Percentiles rank a stretch among this genome's conserved stretches.
Conservation (phyloP, 345 rosid genomes). For the Lumnitzera racemosa region DNA sequence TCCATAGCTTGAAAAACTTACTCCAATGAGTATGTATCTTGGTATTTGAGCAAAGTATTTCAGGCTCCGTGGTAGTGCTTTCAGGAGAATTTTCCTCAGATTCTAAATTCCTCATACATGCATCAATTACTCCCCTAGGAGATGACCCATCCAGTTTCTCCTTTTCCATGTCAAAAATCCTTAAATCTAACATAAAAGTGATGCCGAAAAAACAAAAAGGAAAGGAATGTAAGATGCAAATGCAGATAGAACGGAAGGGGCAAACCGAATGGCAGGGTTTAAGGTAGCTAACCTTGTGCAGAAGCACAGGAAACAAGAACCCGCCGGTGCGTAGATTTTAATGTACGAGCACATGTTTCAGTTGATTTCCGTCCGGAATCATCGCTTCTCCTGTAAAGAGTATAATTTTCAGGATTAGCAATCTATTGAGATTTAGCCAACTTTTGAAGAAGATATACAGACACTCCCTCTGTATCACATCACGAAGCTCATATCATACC, state of each 20-base stretch:
- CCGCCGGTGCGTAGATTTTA: slow-evolving; percentile 23
- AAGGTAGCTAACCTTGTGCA: slow-evolving; percentile 37
- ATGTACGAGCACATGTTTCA: slow-evolving; percentile 16
- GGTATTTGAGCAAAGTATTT: slow-evolving; percentile 16
- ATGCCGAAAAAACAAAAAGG: slow-evolving; percentile 5
- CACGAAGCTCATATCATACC: too few relatives aligned
- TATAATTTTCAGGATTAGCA: too few relatives aligned
- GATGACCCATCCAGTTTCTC: slow-evolving; percentile 41
- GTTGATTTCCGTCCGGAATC: slow-evolving; percentile 19
- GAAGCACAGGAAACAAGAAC: slow-evolving; percentile 41
- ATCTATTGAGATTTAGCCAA: too few relatives aligned
- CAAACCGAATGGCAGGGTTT: neutral
- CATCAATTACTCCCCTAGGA: slow-evolving; percentile 67
- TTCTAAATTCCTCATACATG: slow-evolving; percentile 29
- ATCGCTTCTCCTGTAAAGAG: neutral
- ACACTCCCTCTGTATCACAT: too few relatives aligned
- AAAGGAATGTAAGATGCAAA: slow-evolving; percentile 2
- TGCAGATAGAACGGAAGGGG: neutral
- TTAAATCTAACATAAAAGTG: slow-evolving; percentile 33
- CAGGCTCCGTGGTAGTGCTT: slow-evolving; percentile 9
- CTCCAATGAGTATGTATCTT: slow-evolving; percentile 49
- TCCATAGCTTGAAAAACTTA: slow-evolving; percentile 63
- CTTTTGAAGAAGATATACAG: too few relatives aligned
- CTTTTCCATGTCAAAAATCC: slow-evolving; percentile 32
- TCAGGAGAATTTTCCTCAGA: slow-evolving; percentile 9